phyloP scores from a whole-genome alignment of 1,284 basidiomycete genomes.

The Cutaneotrichosporon arboriforme region DNA sequence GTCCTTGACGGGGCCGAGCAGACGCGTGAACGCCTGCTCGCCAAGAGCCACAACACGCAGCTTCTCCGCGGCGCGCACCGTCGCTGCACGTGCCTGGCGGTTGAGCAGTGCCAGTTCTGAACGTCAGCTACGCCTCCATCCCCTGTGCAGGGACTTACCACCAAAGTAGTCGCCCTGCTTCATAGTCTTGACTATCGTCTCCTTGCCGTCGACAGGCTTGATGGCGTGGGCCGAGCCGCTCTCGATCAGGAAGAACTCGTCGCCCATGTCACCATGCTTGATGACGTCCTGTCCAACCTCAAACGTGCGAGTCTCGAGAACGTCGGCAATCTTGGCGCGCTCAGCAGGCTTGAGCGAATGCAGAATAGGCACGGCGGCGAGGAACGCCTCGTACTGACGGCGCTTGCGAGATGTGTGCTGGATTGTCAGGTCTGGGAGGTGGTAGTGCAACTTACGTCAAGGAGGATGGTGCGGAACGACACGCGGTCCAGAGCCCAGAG shows the following conservation, averaged over 20 bases:
- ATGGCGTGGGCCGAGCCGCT: conserved; percentile 84
- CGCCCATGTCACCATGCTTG: conserved; percentile 85
- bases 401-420: conserved; percentile 70
- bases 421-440: conserved; percentile 11
- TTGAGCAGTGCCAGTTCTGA: conserved; percentile 78
- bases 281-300: conserved; percentile 81
- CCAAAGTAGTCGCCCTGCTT: conserved; percentile 97
- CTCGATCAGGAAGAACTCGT: conserved; percentile 96
- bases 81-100: conserved; percentile 82
- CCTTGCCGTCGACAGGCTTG: conserved; percentile 63
- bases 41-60: conserved; percentile 90
- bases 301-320: conserved; percentile 77
- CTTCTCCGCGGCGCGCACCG: conserved; percentile 73
- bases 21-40: conserved; percentile 86
- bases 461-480: conserved; percentile 96
- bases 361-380: conserved; percentile 84
- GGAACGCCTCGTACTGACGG: conserved; percentile 92
- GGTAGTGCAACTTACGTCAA: conserved; percentile 53
- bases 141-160: conserved; percentile 55
- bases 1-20: conserved; percentile 69
- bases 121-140: not conserved
- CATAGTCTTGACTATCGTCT: conserved; percentile 67
- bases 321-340: conserved; percentile 94
- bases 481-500: conserved; percentile 95
- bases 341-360: conserved; percentile 79